Evolutionary conservation across 1,284 basidiomycete species (phyloP), one percentile per base, ranked within the genome.

Genomic region (Cryptococcus sp.): DNA sequence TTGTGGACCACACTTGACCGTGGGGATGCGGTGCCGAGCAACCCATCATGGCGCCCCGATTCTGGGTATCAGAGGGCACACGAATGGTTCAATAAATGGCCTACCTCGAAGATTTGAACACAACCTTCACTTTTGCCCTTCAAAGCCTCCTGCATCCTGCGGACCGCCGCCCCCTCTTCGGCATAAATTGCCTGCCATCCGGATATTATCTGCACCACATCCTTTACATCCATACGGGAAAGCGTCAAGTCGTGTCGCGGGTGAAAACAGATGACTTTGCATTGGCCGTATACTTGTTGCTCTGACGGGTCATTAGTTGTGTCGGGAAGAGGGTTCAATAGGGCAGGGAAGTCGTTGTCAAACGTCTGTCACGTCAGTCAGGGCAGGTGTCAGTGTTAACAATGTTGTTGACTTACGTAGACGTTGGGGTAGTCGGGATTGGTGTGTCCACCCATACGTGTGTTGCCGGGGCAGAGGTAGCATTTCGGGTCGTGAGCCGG

Each of bases 1-100:
- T 88, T 4, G 88, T 74, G 1, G 86, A 87, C 90, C 91, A 94
- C 14, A 87, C 83, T 75, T 97, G 93, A 13, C 91, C 90, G 70
- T 97, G 93, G 0, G 93, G 91, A 67, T 97, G 93, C 19, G 92
- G 91, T 66, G 96, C 97, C 10, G 88, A 91, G 67, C 91, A 94
- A 7, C 93, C 93, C 93, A 97, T 96, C 77, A 92, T 91, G 2
- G 85, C 77, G 5, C 92, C 93, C 74, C 94, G 94, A 76, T 96
- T 97, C 86, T 96, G 58, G 19, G 14, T 2, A 16, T 21, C 13
- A 45, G 10, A 45, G 16, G 28, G 11, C 45, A 14, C 16, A 22
- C 13, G n/a, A 32, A 31, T 31, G 4, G n/a, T n/a, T n/a, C n/a
- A n/a, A n/a, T n/a, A n/a, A n/a, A 9, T 7, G 23, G 57, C 76